Evolutionary conservation across 2,329 filamentous ascomycete species (phyloP), one percentile per base, ranked within the genome.

Genomic region (Colletotrichum spinosum): DNA sequence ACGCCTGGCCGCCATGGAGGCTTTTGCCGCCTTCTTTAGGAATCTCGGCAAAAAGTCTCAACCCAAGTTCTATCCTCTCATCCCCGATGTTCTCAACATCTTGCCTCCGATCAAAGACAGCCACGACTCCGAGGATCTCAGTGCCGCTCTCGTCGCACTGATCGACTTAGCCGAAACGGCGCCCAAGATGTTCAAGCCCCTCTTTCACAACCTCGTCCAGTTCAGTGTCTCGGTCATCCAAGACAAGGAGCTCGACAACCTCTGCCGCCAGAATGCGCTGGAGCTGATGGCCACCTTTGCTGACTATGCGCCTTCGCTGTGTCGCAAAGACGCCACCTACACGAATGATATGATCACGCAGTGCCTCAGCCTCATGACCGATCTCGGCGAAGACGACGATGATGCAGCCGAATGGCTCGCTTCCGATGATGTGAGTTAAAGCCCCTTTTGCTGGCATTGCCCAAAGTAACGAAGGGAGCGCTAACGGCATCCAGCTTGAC

Each of bases 241-340:
- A 73, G 95, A 99, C 77, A 98, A 98, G 81, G 94, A 98, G 67
- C 86, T 99, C 25, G 91, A 90, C 68, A 94, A 97, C 74, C 87
- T 94, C 70, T 92, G 93, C 67, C 90, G 96, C 66, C 96, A 99
- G 78, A 98, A 98, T 75, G 94, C 95, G 0, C 84, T 99, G 46
- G 96, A 99, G 78, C 86, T 99, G 60, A 97, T 99, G 93, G 94
- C 94, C 34, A 99, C 96, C 0, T 99, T 99, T 77, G 94, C 95
- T 70, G 96, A 99, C 75, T 96, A 95, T 73, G 92, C 93, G 1
- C 94, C 96, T 5, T 91, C 91, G 42, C 95, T 98, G 90, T 98
- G 96, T 83, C 93, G 91, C 76, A 97, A 97, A 77, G 95, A 99
- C 75, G 80, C 89, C n/a, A 91, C 89, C 10, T 99, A 97, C 79